Base-by-base conservation (phyloP, 805 yeast species). In the Kuraishia floccosa region DNA sequence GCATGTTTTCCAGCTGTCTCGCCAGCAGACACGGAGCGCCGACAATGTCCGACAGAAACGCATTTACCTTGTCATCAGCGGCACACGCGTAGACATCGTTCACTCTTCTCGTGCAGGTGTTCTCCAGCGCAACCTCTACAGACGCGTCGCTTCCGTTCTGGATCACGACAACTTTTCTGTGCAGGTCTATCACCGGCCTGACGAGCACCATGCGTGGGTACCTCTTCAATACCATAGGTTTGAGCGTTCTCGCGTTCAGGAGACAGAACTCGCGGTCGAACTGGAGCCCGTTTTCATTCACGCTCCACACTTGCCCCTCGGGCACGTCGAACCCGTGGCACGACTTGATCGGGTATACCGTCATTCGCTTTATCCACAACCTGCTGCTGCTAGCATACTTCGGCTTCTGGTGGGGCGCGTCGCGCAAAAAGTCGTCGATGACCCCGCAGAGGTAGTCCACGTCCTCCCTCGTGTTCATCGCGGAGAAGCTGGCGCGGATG, bases 301-400 rank as follows among this genome's bases (percentile, higher is more conserved):
- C 42, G 9, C 39, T 34, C 64, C 65, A 59, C 3, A 33, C 30
- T 0, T 24, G 13, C 7, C 35, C 38, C 3, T 22, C 17, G 0
- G 54, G 50, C 7, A 63, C 41, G 11, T 32, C 27, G 27, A 40
- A 49, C 2, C 56, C 64, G 3, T 44, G 50, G 35, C 69, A 64
- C 5, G 68, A 61, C 33, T 64, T 64, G 28, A 64, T 56, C 2
- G 70, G 70, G 39, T 53, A 64, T 1, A 60, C 46, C 14, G 39
- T 35, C 17, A 62, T 17, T 11, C 41, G 34, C 17, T 39, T 33
- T 11, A 61, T 36, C 11, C 6, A 13, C 13, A 43, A 16, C 7
- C 25, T 34, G 25, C 25, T 17, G 5, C 24, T n/a, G n/a, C 17
- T 17, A 25, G 18, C 29, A 22, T 19, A 26, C 5, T 26, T 13